These are phyloP conservation scores for Psilocybe cubensis DNA, from an alignment of 768 basidiomycete genomes.

Conservation along the genomic window DNA sequence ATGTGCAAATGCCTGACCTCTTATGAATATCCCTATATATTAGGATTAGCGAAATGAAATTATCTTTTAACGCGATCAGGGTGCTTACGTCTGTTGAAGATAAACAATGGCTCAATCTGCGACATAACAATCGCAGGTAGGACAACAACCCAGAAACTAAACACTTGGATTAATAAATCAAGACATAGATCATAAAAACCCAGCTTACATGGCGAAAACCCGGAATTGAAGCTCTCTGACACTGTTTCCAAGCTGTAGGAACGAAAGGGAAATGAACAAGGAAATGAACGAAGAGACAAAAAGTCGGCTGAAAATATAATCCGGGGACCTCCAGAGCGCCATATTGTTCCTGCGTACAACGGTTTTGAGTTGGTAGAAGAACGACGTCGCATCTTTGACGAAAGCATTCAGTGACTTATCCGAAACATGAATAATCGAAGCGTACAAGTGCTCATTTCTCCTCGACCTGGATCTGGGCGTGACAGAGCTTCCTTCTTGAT, in stretches of 20 bases:
- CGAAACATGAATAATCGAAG: background rate
- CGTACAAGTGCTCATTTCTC: slow-evolving; percentile 52
- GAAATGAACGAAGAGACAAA: slow-evolving; percentile 77
- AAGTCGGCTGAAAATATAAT: slow-evolving; percentile 84
- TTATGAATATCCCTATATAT: slow-evolving; percentile 40
- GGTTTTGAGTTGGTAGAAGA: slow-evolving; percentile 71
- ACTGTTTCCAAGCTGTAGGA: slow-evolving; percentile 72
- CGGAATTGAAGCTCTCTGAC: slow-evolving; percentile 76
- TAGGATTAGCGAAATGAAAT: background rate
- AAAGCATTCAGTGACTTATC: background rate
- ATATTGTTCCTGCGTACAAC: slow-evolving; percentile 70
- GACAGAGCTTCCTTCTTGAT: slow-evolving; percentile 54
- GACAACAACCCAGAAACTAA: slow-evolving; percentile 68
- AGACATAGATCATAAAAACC: background rate
- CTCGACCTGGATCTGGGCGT: slow-evolving; percentile 40
- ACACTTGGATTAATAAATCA: background rate
- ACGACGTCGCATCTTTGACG: slow-evolving; percentile 68
- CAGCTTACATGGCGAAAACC: slow-evolving; percentile 68
- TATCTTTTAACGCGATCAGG: background rate
- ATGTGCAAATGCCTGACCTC: slow-evolving; percentile 22
- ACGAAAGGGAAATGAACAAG: slow-evolving; percentile 75
- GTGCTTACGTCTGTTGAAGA: slow-evolving; percentile 59
- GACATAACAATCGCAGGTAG: slow-evolving; percentile 78
- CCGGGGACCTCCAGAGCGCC: slow-evolving; percentile 82
- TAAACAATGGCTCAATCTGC: slow-evolving; percentile 85